Evolutionary conservation across 1,139 yeast genomes (phyloP), one percentile per base, ranked within the genome.

Genomic region (Tardiomyces blankii): DNA sequence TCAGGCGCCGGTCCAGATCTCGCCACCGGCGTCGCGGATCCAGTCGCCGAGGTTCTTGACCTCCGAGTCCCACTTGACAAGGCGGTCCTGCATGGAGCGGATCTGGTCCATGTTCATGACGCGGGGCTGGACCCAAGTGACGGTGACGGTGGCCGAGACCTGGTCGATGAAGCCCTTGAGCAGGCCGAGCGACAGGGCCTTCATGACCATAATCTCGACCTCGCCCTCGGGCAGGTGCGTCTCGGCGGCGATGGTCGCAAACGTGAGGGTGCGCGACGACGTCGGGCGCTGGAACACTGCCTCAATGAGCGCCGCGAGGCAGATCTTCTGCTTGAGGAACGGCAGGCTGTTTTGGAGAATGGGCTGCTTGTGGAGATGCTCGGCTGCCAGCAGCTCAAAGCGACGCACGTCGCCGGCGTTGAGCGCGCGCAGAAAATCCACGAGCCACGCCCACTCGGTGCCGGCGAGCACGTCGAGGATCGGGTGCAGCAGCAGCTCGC

Each of bases 101-200:
- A 89, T 85, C 70, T 91, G 97, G 43, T 75, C 77, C 56, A 72
- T 74, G 60, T 86, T 86, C 73, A 91, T 81, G 47, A 88, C 86
- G 59, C 97, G 76, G 47, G 98, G 97, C 68, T 91, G 97, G 51
- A 89, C 81, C 97, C 98, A 91, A 19, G 86, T 80, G 46, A 91
- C 80, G 27, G 83, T 78, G 51, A 91, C 85, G 12, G 81, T 68
- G 61, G 82, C 77, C 47, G 78, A 77, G 43, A 88, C 87, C 68
- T 91, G 95, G 62, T 91, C 94, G 57, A 91, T 91, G 46, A 77
- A 73, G 9, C 98, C 98, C 64, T 80, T 78, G 56, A 91, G 75
- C 55, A 93, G 73, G 18, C 85, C 85, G 51, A 91, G 70, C 49
- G 93, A 80, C 52, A 93, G 78, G 42, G 96, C 91, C 68, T 86